phyloP scores from a whole-genome alignment of 768 basidiomycete genomes.

The Lepiota subincarnata region DNA sequence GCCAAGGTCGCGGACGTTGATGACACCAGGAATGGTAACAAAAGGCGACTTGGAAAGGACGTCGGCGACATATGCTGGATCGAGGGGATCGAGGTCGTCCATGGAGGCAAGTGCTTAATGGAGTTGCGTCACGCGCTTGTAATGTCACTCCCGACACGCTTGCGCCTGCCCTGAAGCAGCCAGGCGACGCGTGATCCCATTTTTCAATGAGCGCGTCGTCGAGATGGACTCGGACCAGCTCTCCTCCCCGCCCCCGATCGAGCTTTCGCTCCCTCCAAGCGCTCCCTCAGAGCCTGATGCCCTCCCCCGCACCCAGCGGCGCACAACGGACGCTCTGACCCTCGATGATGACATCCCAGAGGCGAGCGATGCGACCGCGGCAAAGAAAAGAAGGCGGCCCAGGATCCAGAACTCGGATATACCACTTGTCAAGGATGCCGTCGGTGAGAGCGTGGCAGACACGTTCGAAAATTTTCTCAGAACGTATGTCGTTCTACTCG shows the following conservation, averaged over 20 bases:
- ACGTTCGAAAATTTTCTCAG: constrained; percentile 90
- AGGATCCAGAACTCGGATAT: constrained; percentile 62
- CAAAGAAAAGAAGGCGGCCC: constrained; percentile 39
- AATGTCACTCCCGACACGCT: constrained; percentile 31
- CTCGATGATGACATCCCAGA: constrained; percentile 40
- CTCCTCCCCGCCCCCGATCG: constrained; percentile 53
- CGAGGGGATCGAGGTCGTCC: constrained; percentile 58
- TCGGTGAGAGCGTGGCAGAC: constrained; percentile 92
- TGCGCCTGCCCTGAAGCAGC: constrained; percentile 34
- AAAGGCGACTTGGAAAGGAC: constrained; percentile 69
- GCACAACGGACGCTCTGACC: constrained; percentile 48
- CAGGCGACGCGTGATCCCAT: constrained; percentile 22
- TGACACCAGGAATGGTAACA: constrained; percentile 65
- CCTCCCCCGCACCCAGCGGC: constrained; percentile 30
- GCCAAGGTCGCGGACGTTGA: constrained; percentile 73
- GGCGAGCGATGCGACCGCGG: constrained; percentile 22
- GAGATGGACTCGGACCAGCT: constrained; percentile 54
- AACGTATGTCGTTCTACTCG: constrained; percentile 54
- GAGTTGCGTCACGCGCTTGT: constrained; percentile 2
- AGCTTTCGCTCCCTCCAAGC: constrained; percentile 50
- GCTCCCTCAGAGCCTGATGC: constrained; percentile 39
- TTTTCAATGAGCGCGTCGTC: constrained; percentile 32
- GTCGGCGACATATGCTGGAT: constrained; percentile 59
- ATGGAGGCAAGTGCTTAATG: constrained; percentile 21
- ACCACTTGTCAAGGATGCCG: constrained; percentile 87